Evolutionary conservation across 2,329 filamentous ascomycete species (phyloP).

Genomic region (Ascochyta pisi): DNA sequence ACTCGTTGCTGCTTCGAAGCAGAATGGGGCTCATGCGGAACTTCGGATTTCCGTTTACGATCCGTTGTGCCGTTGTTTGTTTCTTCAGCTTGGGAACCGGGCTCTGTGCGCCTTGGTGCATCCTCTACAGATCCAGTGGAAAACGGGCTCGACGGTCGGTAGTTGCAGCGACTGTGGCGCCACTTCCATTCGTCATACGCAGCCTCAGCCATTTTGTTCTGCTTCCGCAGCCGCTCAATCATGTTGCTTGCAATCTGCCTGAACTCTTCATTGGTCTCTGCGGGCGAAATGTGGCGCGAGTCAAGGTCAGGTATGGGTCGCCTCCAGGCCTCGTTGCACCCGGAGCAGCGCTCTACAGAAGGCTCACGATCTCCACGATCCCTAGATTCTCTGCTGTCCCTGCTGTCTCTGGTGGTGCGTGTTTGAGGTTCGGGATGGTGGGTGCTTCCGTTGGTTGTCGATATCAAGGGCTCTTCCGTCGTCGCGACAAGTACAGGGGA

Average conservation of each 20-base stretch:
- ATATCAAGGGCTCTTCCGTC: constrained; percentile 16
- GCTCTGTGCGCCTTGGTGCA: constrained; percentile 6
- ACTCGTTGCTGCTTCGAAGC: constrained; percentile 25
- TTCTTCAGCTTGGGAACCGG: neutral
- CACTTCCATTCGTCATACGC: constrained; percentile 25
- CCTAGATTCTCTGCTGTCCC: constrained; percentile 9
- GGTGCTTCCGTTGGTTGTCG: constrained; percentile 3
- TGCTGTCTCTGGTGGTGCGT: constrained; percentile 4
- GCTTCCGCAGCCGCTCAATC: constrained; percentile 25
- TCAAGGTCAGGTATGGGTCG: constrained; percentile 26
- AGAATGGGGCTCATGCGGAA: constrained; percentile 11
- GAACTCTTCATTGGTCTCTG: constrained; percentile 24
- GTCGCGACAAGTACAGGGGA: constrained; percentile 10
- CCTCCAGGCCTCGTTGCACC: constrained; percentile 30
- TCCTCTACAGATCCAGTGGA: constrained; percentile 12
- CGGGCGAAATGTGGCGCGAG: constrained; percentile 18
- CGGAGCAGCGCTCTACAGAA: constrained; percentile 29
- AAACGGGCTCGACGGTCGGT: constrained; percentile 3
- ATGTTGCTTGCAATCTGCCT: constrained; percentile 22
- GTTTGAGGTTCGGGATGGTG: constrained; percentile 12
- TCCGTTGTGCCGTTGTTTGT: constrained; percentile 3
- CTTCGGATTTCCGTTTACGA: constrained; percentile 31
- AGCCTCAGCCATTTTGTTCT: constrained; percentile 27
- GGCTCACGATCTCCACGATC: constrained; percentile 20
- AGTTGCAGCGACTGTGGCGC: constrained; percentile 17